Percentiles rank a stretch among this genome's conserved stretches.
Conservation (phyloP, 2,329 filamentous ascomycete species). For the Corynespora cassiicola region DNA sequence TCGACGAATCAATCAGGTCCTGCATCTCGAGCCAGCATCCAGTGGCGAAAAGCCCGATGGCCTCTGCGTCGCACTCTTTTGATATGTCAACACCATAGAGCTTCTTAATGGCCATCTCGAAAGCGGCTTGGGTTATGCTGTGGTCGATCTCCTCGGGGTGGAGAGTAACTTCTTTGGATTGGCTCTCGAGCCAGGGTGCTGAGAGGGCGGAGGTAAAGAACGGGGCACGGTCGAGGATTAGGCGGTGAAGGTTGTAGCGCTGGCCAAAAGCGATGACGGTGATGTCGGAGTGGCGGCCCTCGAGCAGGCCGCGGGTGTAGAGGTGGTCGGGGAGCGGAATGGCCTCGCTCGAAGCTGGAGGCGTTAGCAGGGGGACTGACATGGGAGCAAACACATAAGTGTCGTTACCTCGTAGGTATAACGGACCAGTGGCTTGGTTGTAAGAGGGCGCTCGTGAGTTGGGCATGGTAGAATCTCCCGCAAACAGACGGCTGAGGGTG, state of each 20-base stretch:
- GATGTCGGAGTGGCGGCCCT: conserved; percentile 62
- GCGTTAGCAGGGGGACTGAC: conserved; percentile 20
- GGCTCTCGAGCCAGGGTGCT: conserved; percentile 63
- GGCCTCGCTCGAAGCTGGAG: conserved; percentile 41
- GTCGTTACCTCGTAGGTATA: conserved; percentile 38
- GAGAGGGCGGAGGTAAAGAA: conserved; percentile 63
- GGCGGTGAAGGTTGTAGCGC: conserved; percentile 59
- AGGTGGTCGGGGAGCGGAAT: conserved; percentile 58
- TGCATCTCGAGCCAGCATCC: conserved; percentile 66
- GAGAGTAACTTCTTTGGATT: conserved; percentile 58
- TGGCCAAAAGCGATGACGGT: conserved; percentile 60
- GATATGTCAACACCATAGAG: conserved; percentile 59
- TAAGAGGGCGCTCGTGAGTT: conserved; percentile 52
- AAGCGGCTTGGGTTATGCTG: conserved; percentile 60
- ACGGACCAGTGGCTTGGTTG: conserved; percentile 41
- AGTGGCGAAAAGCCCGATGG: conserved; percentile 62
- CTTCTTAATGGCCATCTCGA: conserved; percentile 62
- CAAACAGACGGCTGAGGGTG: conserved; percentile 54
- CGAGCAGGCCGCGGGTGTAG: conserved; percentile 58
- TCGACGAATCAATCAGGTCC: conserved; percentile 60
- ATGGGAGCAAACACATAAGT: not conserved
- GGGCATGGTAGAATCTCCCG: conserved; percentile 45
- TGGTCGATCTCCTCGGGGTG: conserved; percentile 61
- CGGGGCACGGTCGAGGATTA: conserved; percentile 62
- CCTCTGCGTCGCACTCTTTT: conserved; percentile 58